phyloP scores from a whole-genome alignment of 768 basidiomycete species.

The Postia placenta region DNA sequence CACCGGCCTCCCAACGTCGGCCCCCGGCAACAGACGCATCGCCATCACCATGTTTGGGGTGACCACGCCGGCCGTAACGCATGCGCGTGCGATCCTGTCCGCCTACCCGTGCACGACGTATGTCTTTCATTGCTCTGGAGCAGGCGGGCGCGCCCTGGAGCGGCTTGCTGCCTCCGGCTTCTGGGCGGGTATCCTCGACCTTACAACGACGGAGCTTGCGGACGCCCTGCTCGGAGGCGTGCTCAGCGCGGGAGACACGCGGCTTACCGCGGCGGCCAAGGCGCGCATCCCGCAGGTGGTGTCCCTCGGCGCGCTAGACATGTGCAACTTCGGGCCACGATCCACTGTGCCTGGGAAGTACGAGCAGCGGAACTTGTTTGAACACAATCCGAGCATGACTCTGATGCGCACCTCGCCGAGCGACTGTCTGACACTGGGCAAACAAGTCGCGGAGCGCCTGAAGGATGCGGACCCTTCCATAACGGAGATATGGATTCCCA shows the following conservation, averaged over 20 bases:
- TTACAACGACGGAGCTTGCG: constrained; percentile 17
- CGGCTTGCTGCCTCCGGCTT: constrained; percentile 10
- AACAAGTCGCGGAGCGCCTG: constrained; percentile 10
- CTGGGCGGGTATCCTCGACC: constrained; percentile 17
- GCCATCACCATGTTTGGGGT: constrained; percentile 19
- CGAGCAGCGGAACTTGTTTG: constrained; percentile 6
- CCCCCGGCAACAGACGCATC: constrained; percentile 4
- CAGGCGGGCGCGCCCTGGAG: constrained; percentile 15
- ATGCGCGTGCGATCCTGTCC: constrained; percentile 12
- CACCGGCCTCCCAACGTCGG: neutral
- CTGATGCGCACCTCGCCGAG: constrained; percentile 14
- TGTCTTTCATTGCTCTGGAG: constrained; percentile 16
- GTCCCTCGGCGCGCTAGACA: constrained; percentile 17
- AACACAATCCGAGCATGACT: constrained; percentile 14
- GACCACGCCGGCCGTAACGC: constrained; percentile 16
- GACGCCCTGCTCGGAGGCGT: constrained; percentile 16
- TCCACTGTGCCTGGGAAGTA: constrained; percentile 13
- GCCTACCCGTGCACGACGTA: constrained; percentile 15
- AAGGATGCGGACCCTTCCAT: constrained; percentile 1
- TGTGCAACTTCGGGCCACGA: constrained; percentile 17
- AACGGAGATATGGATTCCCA: constrained; percentile 14
- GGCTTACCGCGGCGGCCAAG: constrained; percentile 11
- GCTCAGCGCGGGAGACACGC: constrained; percentile 15
- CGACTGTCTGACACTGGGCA: constrained; percentile 11
- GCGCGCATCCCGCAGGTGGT: constrained; percentile 16